A percentile compares a stretch with the other conserved stretches of the same genome.
These are phyloP conservation scores for Arthromyces matolae DNA, from an alignment of 768 basidiomycete species.

Conservation along the genomic window DNA sequence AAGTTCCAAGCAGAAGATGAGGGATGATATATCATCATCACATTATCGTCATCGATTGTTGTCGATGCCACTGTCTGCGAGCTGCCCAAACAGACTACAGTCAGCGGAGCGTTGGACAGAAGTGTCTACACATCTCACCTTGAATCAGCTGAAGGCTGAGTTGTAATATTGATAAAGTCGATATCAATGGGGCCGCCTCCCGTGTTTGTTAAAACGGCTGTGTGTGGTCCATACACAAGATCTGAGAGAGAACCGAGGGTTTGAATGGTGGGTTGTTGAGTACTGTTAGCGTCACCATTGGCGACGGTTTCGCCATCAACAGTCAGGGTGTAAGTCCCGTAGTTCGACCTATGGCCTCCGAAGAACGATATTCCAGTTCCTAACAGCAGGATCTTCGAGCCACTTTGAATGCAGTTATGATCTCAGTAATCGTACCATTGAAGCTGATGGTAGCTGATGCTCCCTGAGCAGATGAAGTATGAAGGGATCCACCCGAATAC, in stretches of 20 bases:
- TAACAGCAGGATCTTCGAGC: conserved; percentile 14
- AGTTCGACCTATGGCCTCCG: conserved; percentile 42
- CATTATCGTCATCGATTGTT: conserved; percentile 39
- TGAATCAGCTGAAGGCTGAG: conserved; percentile 32
- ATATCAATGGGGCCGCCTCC: conserved; percentile 45
- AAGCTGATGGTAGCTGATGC: conserved; percentile 50
- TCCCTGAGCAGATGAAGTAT: conserved; percentile 38
- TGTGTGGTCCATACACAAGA: conserved; percentile 43
- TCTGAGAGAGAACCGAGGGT: conserved; percentile 41
- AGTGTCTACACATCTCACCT: conserved; percentile 26
- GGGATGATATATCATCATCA: conserved; percentile 37
- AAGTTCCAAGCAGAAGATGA: conserved; percentile 33
- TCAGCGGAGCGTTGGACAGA: not conserved
- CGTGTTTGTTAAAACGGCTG: conserved; percentile 42
- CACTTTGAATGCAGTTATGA: not conserved
- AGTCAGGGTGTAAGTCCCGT: conserved; percentile 42
- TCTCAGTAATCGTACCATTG: conserved; percentile 33
- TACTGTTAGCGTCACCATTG: conserved; percentile 32
- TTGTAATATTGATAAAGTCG: conserved; percentile 43
- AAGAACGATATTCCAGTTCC: conserved; percentile 52
- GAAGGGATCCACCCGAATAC: conserved; percentile 44
- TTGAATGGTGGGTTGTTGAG: conserved; percentile 27
- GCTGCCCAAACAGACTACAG: not conserved
- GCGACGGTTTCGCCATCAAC: conserved; percentile 40
- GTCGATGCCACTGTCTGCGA: conserved; percentile 25